Evolutionary conservation across 2,329 filamentous ascomycete genomes (phyloP).

Genomic region (Fusarium longipes): DNA sequence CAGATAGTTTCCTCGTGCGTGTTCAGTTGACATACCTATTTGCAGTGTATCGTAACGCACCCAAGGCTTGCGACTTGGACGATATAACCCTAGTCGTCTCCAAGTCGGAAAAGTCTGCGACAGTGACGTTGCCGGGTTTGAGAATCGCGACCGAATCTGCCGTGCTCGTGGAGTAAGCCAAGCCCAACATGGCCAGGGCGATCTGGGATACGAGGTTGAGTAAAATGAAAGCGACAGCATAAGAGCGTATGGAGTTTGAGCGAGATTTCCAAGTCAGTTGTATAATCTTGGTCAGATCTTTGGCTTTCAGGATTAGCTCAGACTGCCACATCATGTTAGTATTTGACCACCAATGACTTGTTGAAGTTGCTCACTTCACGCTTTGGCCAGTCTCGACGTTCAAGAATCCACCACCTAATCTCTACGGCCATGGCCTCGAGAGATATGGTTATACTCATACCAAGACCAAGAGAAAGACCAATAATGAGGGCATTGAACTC

Average conservation of each 20-base stretch:
- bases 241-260: constrained; percentile 28
- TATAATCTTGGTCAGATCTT: constrained; percentile 38
- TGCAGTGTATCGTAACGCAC: constrained; percentile 56
- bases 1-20: no score
- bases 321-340: constrained; percentile 14
- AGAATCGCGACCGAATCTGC: constrained; percentile 51
- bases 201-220: constrained; percentile 51
- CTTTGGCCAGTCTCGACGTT: constrained; percentile 50
- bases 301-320: constrained; percentile 36
- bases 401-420: constrained; percentile 60
- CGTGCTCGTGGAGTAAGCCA: constrained; percentile 57
- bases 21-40: constrained; percentile 48
- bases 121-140: constrained; percentile 49
- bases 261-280: constrained; percentile 30
- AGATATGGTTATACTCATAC: constrained; percentile 55
- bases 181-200: constrained; percentile 55
- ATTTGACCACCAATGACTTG: background rate
- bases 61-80: constrained; percentile 35
- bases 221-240: constrained; percentile 34
- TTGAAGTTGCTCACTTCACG: constrained; percentile 52
- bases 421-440: constrained; percentile 58
- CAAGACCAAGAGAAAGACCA: constrained; percentile 51
- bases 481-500: constrained; percentile 59
- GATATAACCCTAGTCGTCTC: constrained; percentile 48
- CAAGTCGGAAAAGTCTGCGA: constrained; percentile 53